Conservation (phyloP, 371 early-diverging fungal species). For the Lichtheimia hyalospora region DNA sequence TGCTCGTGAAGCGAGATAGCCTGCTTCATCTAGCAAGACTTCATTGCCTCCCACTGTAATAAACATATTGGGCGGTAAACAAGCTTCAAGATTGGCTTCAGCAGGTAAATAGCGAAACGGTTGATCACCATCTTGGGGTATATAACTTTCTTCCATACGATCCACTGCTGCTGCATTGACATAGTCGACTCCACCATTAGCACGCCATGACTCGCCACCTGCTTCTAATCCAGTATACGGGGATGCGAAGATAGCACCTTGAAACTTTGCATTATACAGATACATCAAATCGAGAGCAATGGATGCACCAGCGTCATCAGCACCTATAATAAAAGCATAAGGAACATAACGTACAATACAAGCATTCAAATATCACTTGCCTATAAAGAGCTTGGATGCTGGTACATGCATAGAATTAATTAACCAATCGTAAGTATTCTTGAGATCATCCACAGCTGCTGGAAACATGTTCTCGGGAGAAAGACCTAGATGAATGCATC, state of each 20-base stretch:
- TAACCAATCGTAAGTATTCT: slow-evolving; percentile 31
- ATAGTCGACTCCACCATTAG: slow-evolving; percentile 31
- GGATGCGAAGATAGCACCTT: slow-evolving; percentile 36
- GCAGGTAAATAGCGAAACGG: slow-evolving; percentile 19
- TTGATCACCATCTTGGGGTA: slow-evolving; percentile 27
- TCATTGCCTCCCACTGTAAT: slow-evolving; percentile 44
- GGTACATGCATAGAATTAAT: slow-evolving; percentile 22
- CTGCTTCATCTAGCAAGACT: slow-evolving; percentile 44
- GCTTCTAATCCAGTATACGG: slow-evolving; percentile 49
- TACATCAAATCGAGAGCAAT: slow-evolving; percentile 34
- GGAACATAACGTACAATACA: neutral
- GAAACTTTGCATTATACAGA: slow-evolving; percentile 7
- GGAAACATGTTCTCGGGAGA: slow-evolving; percentile 32
- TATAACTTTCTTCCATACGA: slow-evolving; percentile 37
- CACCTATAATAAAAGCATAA: slow-evolving; percentile 15
- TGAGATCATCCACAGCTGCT: slow-evolving; percentile 33
- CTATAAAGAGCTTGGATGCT: slow-evolving; percentile 11
- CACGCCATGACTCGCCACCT: slow-evolving; percentile 39
- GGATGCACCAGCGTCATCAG: slow-evolving; percentile 42
- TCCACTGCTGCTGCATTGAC: slow-evolving; percentile 29
- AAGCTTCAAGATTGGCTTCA: slow-evolving; percentile 13
- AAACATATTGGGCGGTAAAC: slow-evolving; percentile 28
- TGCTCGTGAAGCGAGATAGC: slow-evolving; percentile 32
- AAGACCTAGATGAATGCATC: slow-evolving; percentile 12
- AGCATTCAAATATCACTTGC: neutral